These are phyloP conservation scores for Closterium sp. DNA, from an alignment of 139 green algal species.

Conservation along the genomic window DNA sequence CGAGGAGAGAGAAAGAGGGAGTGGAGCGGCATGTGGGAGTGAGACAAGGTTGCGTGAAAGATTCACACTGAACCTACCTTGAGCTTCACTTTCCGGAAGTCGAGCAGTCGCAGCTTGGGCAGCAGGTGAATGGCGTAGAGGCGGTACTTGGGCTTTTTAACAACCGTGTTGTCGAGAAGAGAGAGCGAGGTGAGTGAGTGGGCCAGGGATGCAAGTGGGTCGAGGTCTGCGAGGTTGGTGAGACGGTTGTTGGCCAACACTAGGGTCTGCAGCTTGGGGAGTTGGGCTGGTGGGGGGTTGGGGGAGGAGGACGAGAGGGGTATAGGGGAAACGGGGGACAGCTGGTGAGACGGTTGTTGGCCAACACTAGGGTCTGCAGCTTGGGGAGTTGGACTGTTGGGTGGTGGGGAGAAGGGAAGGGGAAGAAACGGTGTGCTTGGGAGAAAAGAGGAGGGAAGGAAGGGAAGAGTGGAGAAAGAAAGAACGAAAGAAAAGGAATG, in stretches of 20 bases:
- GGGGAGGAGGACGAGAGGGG: neutral
- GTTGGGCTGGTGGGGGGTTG: constrained; percentile 60
- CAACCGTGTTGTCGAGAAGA: constrained; percentile 87
- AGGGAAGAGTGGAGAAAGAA: neutral
- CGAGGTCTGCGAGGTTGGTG: constrained; percentile 80
- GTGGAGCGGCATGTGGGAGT: too few species aligned
- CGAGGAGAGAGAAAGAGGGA: neutral
- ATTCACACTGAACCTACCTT: constrained; percentile 60
- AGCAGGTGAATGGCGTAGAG: constrained; percentile 81
- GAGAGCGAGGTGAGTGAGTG: constrained; percentile 71
- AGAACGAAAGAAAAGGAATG: neutral
- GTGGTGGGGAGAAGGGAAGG: too few species aligned
- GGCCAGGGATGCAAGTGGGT: neutral
- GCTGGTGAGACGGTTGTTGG: too few species aligned
- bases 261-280: constrained; percentile 80
- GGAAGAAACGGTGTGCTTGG: neutral
- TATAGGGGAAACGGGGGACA: neutral
- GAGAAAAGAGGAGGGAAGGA: too few species aligned
- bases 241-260: constrained; percentile 93
- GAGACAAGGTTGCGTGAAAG: neutral
- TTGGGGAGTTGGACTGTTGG: too few species aligned
- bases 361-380: too few species aligned
- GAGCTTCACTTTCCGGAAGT: constrained; percentile 93
- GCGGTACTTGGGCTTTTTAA: constrained; percentile 79
- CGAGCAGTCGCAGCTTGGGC: constrained; percentile 80